A percentile compares a stretch with the other conserved stretches of the same genome.
Evolutionary conservation across 106 monocot species (phyloP).

Genomic region (Dendrobium officinale): DNA sequence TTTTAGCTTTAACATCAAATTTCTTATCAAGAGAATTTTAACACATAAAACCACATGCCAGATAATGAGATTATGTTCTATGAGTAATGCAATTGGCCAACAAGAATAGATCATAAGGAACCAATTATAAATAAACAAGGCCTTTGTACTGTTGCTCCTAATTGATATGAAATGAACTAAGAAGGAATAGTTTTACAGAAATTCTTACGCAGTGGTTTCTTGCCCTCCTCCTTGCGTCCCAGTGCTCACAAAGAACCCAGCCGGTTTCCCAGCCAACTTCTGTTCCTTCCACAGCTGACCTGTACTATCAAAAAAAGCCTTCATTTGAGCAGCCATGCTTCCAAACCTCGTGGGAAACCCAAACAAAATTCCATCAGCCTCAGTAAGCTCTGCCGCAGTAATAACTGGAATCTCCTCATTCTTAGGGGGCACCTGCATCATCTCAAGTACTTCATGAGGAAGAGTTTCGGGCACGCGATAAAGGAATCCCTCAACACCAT

Average conservation of each 20-base stretch:
- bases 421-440: conserved; percentile 47
- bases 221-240: conserved; percentile 77
- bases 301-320: conserved; percentile 64
- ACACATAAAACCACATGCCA: too few relatives aligned
- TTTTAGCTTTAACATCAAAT: too few relatives aligned
- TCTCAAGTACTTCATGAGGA: conserved; percentile 35
- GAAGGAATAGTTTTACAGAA: background rate
- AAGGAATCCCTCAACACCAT: conserved; percentile 46
- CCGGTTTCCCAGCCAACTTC: conserved; percentile 63
- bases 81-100: too few relatives aligned
- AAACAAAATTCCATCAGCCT: conserved; percentile 46
- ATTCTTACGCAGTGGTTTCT: conserved; percentile 63
- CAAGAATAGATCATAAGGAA: too few relatives aligned
- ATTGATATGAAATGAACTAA: too few relatives aligned
- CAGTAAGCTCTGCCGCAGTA: conserved; percentile 23
- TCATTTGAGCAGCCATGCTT: conserved; percentile 69
- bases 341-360: conserved; percentile 60
- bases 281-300: conserved; percentile 63
- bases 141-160: too few relatives aligned
- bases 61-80: too few relatives aligned
- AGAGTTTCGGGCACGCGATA: conserved; percentile 63
- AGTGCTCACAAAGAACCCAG: conserved; percentile 70
- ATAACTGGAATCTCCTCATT: conserved; percentile 26
- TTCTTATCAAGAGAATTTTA: too few relatives aligned
- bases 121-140: too few relatives aligned